These are phyloP conservation scores for Rhododendron ovatum DNA, from an alignment of 148 eudicot genomes.

Conservation along the genomic window DNA sequence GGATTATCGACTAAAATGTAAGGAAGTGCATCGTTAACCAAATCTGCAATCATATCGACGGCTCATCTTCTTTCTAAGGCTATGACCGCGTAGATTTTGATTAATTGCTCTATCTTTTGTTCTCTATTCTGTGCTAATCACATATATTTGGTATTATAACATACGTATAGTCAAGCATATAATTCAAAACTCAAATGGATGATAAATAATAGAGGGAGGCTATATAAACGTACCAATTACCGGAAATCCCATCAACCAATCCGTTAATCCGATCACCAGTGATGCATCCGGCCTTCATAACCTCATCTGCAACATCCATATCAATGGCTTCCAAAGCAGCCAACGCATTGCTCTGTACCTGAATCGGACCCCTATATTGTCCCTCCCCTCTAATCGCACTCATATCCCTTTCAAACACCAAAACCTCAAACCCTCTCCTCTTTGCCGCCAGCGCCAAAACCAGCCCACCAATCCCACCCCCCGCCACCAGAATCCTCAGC, in stretches of 20 bases:
- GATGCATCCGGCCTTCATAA: slow-evolving; percentile 84
- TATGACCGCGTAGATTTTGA: neutral
- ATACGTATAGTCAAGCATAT: neutral
- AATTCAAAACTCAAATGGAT: neutral
- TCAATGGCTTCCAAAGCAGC: slow-evolving; percentile 98
- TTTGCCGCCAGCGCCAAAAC: slow-evolving; percentile 93
- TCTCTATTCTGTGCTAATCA: neutral
- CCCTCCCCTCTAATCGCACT: slow-evolving; percentile 97
- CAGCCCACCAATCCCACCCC: slow-evolving; percentile 91
- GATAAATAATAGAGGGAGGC: neutral
- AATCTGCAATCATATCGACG: neutral
- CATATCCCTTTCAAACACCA: slow-evolving; percentile 90
- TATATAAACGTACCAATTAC: slow-evolving; percentile 53
- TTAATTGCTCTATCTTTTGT: neutral
- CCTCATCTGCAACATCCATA: slow-evolving; percentile 82
- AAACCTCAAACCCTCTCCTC: slow-evolving; percentile 76
- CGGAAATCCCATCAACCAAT: slow-evolving; percentile 87
- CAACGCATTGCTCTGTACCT: slow-evolving; percentile 89
- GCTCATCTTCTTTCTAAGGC: neutral
- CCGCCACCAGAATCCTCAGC: slow-evolving; percentile 67
- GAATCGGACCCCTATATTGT: slow-evolving; percentile 94
- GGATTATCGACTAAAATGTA: neutral
- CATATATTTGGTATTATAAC: neutral
- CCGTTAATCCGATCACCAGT: slow-evolving; percentile 96
- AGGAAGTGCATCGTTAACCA: neutral